Base-by-base conservation (phyloP, 202 grass and related monocot genomes). In the Tripidium arundinaceum region DNA sequence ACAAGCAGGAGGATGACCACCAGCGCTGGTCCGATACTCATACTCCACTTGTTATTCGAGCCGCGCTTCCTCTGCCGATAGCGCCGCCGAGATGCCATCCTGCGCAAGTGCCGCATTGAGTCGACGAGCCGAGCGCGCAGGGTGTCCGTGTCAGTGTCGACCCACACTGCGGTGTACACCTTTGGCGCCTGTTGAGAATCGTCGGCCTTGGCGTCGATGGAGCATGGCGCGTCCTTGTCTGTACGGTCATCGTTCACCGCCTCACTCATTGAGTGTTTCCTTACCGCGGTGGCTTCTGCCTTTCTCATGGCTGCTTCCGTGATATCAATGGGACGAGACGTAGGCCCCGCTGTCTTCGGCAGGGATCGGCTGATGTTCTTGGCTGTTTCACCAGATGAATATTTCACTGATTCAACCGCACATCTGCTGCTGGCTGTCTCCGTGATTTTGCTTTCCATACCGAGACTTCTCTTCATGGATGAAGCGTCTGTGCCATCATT, bases 141-240 rank as follows among this genome's bases (percentile, higher is more conserved):
- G 36, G 84, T 86, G 64, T 86, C 84, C 0, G 84, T 86, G 57
- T 89, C 83, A 2, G 83, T 89, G 47, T 82, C 87, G 2, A 47
- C 78, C 83, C 78, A 89, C 31, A 67, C 65, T n/a, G 83, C 82
- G 18, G 87, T 72, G 72, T 89, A 59, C 72, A 72, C 28, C 65
- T 85, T 89, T 9, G 87, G 71, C 27, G 82, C 57, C 45, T 73
- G 67, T 59, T 62, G 49, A 2, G 78, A 22, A 28, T 58, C 83
- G 2, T 31, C 59, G 13, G 7, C 82, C 65, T 72, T 63, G 63
- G 75, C 21, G 16, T 72, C 29, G 34, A 71, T 70, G 57, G 65
- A 72, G 21, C 19, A 18, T 15, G 28, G 63, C 0, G 22, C 19
- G 39, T 13, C 58, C 9, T 57, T 58, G 2, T 60, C 45, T 13